A percentile compares a stretch with the other conserved stretches of the same genome.
These are phyloP conservation scores for Xerocomellus amylosporus DNA, from an alignment of 768 basidiomycete genomes.

Conservation along the genomic window DNA sequence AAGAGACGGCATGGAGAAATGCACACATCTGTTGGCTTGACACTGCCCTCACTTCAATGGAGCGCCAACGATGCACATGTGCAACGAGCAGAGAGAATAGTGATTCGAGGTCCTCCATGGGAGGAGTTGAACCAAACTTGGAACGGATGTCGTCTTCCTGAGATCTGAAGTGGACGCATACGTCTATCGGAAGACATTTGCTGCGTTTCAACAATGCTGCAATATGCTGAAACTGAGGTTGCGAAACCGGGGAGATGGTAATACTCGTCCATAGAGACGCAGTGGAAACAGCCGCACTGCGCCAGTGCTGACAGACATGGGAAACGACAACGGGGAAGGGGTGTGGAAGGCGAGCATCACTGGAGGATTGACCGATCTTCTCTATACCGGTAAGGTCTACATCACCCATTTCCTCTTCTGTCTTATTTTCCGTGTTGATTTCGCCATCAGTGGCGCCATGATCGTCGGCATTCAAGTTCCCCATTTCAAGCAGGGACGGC, in stretches of 20 bases:
- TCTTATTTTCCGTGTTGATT: too few species aligned
- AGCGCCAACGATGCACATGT: slow-evolving; percentile 49
- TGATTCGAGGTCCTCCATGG: background rate
- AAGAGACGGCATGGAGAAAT: slow-evolving; percentile 41
- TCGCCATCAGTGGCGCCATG: too few species aligned
- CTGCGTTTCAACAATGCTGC: slow-evolving; percentile 50
- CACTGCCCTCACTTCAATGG: slow-evolving; percentile 42
- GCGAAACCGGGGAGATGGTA: slow-evolving; percentile 18
- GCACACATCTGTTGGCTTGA: slow-evolving; percentile 45
- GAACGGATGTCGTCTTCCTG: background rate
- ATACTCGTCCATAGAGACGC: slow-evolving; percentile 54
- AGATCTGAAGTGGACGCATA: slow-evolving; percentile 45
- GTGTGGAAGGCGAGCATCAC: slow-evolving; percentile 12
- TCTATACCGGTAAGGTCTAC: too few species aligned
- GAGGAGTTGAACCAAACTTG: slow-evolving; percentile 23
- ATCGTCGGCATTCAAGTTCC: slow-evolving; percentile 28
- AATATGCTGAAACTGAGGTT: slow-evolving; percentile 43
- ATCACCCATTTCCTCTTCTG: too few species aligned
- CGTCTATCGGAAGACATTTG: slow-evolving; percentile 48
- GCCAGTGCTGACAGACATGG: slow-evolving; percentile 59
- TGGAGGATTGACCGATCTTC: background rate
- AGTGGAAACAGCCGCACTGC: slow-evolving; percentile 45
- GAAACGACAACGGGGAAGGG: slow-evolving; percentile 54
- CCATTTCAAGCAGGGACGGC: background rate
- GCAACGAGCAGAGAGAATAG: slow-evolving; percentile 38